phyloP scores from a whole-genome alignment of 1,284 basidiomycete species.

The Papiliotrema fonsecae region DNA sequence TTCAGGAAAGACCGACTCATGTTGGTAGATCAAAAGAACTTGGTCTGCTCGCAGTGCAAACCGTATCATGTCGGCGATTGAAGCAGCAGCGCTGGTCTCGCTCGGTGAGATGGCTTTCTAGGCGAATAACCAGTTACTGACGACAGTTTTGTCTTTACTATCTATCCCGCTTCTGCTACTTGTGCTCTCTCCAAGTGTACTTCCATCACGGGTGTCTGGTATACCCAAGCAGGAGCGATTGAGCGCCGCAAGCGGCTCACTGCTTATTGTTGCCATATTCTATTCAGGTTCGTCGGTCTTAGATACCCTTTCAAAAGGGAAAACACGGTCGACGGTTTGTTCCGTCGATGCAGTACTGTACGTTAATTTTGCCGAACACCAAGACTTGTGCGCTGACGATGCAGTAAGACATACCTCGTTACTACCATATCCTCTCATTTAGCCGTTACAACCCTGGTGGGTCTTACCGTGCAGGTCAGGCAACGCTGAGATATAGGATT shows the following conservation, averaged over 20 bases:
- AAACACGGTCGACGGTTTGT: slow-evolving; percentile 1
- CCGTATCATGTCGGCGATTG: background rate
- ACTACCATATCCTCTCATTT: slow-evolving; percentile 13
- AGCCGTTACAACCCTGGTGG: slow-evolving; percentile 8
- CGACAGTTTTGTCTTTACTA: slow-evolving; percentile 4
- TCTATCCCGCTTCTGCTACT: slow-evolving; percentile 7
- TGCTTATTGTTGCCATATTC: slow-evolving; percentile 2
- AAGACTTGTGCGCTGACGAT: background rate
- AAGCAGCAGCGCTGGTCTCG: background rate
- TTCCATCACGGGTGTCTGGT: slow-evolving; percentile 1
- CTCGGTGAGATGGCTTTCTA: slow-evolving; percentile 3
- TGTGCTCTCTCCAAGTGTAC: slow-evolving; percentile 3
- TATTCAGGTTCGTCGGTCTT: background rate
- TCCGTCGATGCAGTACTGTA: background rate
- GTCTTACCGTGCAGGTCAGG: slow-evolving; percentile 2
- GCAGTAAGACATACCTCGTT: slow-evolving; percentile 5
- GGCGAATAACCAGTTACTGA: background rate
- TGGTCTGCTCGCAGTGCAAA: no score
- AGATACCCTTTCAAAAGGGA: slow-evolving; percentile 1
- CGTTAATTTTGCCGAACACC: slow-evolving; percentile 6
- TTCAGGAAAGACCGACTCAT: no score
- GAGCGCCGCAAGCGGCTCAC: slow-evolving; percentile 3
- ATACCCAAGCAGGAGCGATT: background rate
- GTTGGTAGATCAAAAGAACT: no score
- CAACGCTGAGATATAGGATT: background rate